Evolutionary conservation across 495 filamentous ascomycete species (phyloP).

Genomic region (Penicillium daleae): DNA sequence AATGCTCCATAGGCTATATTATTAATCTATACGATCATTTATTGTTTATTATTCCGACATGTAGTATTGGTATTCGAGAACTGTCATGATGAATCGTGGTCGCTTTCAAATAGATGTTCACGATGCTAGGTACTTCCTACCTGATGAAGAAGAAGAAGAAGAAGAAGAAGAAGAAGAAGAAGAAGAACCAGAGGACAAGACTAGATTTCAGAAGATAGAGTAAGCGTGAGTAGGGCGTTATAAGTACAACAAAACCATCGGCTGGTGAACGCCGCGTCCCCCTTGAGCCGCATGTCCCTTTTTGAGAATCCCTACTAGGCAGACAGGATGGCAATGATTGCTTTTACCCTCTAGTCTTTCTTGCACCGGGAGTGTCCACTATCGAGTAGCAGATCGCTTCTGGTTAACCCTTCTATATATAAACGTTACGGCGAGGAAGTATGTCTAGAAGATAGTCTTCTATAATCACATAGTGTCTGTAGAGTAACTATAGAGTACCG

Average conservation of each 20-base stretch:
- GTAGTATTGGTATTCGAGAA: neutral
- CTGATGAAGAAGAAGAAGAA: constrained; percentile 8
- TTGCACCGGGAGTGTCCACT: neutral
- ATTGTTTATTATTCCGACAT: too few relatives aligned
- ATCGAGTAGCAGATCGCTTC: neutral
- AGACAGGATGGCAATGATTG: too few relatives aligned
- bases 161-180: neutral
- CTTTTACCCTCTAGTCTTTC: neutral
- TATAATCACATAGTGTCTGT: too few relatives aligned
- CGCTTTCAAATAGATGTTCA: neutral
- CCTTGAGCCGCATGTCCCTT: too few relatives aligned
- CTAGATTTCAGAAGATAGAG: neutral
- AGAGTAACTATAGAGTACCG: too few relatives aligned
- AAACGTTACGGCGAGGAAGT: too few relatives aligned
- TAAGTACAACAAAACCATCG: too few relatives aligned
- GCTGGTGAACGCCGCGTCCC: too few relatives aligned
- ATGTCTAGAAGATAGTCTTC: too few relatives aligned
- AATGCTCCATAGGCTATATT: too few relatives aligned
- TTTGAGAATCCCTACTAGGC: too few relatives aligned
- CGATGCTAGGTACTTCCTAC: neutral
- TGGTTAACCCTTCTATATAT: neutral
- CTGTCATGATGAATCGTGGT: neutral
- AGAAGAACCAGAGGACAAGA: neutral
- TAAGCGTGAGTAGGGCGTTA: neutral
- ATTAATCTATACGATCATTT: too few relatives aligned